These are phyloP conservation scores for Fusarium pilosicola DNA, from an alignment of 2,329 filamentous ascomycete genomes.

Conservation along the genomic window DNA sequence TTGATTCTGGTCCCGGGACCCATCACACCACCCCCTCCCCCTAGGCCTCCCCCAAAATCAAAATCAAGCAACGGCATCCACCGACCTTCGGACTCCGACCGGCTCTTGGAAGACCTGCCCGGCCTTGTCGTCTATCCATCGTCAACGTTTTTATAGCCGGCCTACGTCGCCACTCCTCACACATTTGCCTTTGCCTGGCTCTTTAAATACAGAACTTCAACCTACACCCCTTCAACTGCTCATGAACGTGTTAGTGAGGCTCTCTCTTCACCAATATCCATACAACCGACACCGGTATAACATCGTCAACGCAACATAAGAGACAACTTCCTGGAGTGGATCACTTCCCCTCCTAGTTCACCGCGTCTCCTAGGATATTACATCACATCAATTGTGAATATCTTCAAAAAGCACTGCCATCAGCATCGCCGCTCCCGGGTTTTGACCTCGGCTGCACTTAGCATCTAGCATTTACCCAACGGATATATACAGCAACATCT, in stretches of 20 bases:
- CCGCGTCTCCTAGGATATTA: slow-evolving; percentile 8
- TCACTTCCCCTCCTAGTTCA: slow-evolving; percentile 11
- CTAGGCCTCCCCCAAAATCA: neutral
- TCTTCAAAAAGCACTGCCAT: slow-evolving; percentile 5
- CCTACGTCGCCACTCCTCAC: slow-evolving; percentile 37
- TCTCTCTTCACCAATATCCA: slow-evolving; percentile 15
- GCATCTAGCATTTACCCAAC: slow-evolving; percentile 4
- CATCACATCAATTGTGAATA: slow-evolving; percentile 11
- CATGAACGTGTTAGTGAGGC: slow-evolving; percentile 45
- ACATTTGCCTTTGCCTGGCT: neutral
- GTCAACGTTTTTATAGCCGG: slow-evolving; percentile 43
- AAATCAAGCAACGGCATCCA: slow-evolving; percentile 30
- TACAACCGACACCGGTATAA: slow-evolving; percentile 30
- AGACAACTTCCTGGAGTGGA: slow-evolving; percentile 2
- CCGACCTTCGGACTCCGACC: slow-evolving; percentile 45
- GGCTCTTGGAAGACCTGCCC: slow-evolving; percentile 29
- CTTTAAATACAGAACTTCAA: slow-evolving; percentile 21
- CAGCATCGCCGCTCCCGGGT: neutral
- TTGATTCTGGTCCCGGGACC: slow-evolving; percentile 39
- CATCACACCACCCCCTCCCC: slow-evolving; percentile 42
- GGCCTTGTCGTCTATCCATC: slow-evolving; percentile 26
- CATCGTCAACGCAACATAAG: slow-evolving; percentile 40
- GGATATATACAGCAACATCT: neutral
- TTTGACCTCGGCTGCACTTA: neutral
- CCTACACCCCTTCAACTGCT: slow-evolving; percentile 34